Percentiles rank a stretch among this genome's conserved stretches.
Conservation (phyloP, 495 filamentous ascomycete species). For the Glonium stellatum region DNA sequence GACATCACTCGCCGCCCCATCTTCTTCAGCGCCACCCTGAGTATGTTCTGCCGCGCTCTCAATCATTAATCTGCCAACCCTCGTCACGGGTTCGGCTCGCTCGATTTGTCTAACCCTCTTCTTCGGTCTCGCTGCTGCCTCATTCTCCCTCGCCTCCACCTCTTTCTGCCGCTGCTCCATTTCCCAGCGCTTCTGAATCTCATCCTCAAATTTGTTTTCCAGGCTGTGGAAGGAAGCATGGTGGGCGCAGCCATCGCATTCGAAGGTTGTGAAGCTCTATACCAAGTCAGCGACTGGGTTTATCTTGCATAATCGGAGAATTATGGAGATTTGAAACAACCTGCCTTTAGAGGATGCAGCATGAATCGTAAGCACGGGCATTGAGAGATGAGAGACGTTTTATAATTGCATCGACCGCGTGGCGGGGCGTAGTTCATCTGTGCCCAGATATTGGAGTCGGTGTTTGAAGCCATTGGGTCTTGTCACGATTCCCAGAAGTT, state of each 20-base stretch:
- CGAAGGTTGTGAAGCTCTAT: constrained; percentile 41
- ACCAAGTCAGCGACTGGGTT: background rate
- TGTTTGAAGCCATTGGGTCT: background rate
- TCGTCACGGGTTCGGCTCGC: background rate
- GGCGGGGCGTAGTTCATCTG: constrained; percentile 38
- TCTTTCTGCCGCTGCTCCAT: constrained; percentile 29
- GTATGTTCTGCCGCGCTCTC: background rate
- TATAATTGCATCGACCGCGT: constrained; percentile 41
- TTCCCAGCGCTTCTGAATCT: constrained; percentile 38
- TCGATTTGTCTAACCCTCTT: background rate
- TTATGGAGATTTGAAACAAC: background rate
- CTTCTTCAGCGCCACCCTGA: background rate
- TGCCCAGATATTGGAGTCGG: constrained; percentile 30
- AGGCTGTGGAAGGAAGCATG: constrained; percentile 50
- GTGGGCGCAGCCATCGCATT: constrained; percentile 51
- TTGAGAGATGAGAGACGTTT: constrained; percentile 38
- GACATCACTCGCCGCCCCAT: background rate
- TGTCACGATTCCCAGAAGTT: background rate
- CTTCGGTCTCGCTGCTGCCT: background rate
- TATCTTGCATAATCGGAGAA: background rate
- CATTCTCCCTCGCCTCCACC: constrained; percentile 2
- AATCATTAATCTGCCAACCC: background rate
- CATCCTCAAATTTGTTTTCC: constrained; percentile 46
- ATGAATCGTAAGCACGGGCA: constrained; percentile 54
- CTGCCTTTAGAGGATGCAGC: constrained; percentile 50